These are phyloP conservation scores for Biscogniauxia marginata DNA, from an alignment of 2,329 filamentous ascomycete genomes.

Conservation along the genomic window DNA sequence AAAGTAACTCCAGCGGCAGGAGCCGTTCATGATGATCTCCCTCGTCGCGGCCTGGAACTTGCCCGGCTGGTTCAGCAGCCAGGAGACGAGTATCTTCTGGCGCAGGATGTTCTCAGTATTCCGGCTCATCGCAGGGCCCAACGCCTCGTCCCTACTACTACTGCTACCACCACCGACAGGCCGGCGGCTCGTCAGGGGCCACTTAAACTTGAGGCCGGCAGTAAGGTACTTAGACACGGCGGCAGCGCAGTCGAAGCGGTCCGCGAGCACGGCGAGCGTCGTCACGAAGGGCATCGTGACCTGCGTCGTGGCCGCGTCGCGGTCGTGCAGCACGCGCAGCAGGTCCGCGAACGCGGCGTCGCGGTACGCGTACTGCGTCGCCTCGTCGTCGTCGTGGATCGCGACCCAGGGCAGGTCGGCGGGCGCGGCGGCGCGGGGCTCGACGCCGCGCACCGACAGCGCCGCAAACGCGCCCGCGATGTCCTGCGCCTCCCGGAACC, in stretches of 20 bases:
- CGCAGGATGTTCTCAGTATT: constrained; percentile 64
- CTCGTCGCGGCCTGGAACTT: constrained; percentile 62
- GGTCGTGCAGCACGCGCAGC: constrained; percentile 62
- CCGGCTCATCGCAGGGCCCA: constrained; percentile 31
- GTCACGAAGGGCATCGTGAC: constrained; percentile 61
- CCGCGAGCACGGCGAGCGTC: constrained; percentile 68
- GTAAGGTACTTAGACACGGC: constrained; percentile 55
- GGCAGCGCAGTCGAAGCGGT: constrained; percentile 67
- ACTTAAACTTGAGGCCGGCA: constrained; percentile 50
- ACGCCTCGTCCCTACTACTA: constrained; percentile 33
- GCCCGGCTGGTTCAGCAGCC: constrained; percentile 61
- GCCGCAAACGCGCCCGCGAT: constrained; percentile 51
- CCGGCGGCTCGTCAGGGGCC: constrained; percentile 47
- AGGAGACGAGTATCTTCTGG: constrained; percentile 67
- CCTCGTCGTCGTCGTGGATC: constrained; percentile 68
- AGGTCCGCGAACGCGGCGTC: constrained; percentile 66
- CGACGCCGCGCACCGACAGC: constrained; percentile 47
- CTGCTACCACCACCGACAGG: constrained; percentile 38
- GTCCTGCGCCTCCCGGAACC: constrained; percentile 61
- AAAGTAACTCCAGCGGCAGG: constrained; percentile 53
- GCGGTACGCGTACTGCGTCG: constrained; percentile 58
- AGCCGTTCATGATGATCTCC: constrained; percentile 66
- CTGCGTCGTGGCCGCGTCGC: constrained; percentile 40
- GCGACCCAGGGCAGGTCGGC: constrained; percentile 60
- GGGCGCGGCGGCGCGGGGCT: constrained; percentile 47